Base-by-base conservation (phyloP, 2,329 filamentous ascomycete species). In the Penicillium sp. region DNA sequence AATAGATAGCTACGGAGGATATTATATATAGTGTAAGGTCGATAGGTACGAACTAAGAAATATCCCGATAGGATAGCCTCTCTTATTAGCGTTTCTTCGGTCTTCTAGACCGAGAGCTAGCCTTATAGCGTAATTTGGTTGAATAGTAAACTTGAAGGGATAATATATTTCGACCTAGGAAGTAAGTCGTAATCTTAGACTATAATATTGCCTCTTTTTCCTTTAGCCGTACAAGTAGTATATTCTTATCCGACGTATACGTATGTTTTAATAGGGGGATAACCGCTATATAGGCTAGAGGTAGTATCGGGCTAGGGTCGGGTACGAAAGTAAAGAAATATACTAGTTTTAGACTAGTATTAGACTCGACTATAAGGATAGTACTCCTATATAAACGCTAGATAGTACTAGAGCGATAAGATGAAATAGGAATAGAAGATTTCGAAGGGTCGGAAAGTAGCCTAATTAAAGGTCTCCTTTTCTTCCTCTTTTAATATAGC, bases 261-360 rank as follows among this genome's bases (percentile, higher is more conserved):
- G 17, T 51, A 9, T 56, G 40, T 56, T 50, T 52, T 36, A 14
- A 17, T 45, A 1, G n/a, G n/a, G n/a, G 12, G 16, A 50, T 50
- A 40, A 50, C 49, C 40, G 42, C 48, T 30, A 41, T 46, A 35
- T 56, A 7, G 28, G 44, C 9, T 47, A 0, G 30, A 59, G 44
- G 33, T 2, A 50, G 44, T 8, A 50, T 53, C 22, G 44, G 57
- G 53, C 45, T 59, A 53, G 57, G 53, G 28, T 51, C 48, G 44
- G 57, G 53, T 45, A 59, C 44, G 49, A 59, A 56, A 53, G 53
- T 59, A 50, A 59, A 59, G 44, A 53, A 59, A 59, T 56, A 59
- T 50, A 30, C 53, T 44, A 44, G 53, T 33, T 56, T 59, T 4
- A 50, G 30, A 25, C 53, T 14, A 53, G 56, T n/a, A 36, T 59